Evolutionary conservation across 2,329 filamentous ascomycete species (phyloP), one percentile per base, ranked within the genome.

Genomic region (Calonectria naviculata): DNA sequence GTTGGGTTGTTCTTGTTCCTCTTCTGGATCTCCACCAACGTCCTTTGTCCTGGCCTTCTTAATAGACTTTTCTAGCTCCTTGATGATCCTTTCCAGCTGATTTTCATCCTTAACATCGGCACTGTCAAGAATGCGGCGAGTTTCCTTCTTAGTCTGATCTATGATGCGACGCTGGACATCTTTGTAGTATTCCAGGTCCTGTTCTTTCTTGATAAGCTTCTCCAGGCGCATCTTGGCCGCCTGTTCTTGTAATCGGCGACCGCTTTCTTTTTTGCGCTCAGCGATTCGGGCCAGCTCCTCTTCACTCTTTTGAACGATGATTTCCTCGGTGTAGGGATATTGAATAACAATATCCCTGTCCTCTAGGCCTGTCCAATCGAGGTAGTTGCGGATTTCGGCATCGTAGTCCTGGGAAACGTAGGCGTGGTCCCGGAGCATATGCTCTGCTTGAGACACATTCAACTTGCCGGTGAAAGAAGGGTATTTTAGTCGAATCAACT

Each of bases 181-280:
- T 80, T 95, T 95, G 87, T 95, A 98, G 83, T 98, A 98, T 76
- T 97, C 95, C 1, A 98, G 86, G 81, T 98, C 95, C 80, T 97
- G 92, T 84, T 99, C 97, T 83, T 99, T 99, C 80, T 94, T 94
- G 81, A 98, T 94, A 56, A 99, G 87, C 78, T 97, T 97, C 75
- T 99, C 97, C 0, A 99, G 86, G 9, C 97, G 93, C 95, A 98
- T 98, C 83, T 98, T 98, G 12, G 96, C 96, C 0, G 97, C 97
- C 83, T 99, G 97, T 78, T 98, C 95, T 82, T 99, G 97, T 29
- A 99, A 81, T 54, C 97, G 89, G 74, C 97, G 89, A 0, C 97
- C 97, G 76, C 95, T 97, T 83, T 99, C 97, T 82, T 97, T 97
- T 80, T 97, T 95, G 81, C 96, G 93, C 86, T 99, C 97, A 13